Conservation (phyloP, 1,139 yeast genomes). For the Blastobotrys malaysiensis region DNA sequence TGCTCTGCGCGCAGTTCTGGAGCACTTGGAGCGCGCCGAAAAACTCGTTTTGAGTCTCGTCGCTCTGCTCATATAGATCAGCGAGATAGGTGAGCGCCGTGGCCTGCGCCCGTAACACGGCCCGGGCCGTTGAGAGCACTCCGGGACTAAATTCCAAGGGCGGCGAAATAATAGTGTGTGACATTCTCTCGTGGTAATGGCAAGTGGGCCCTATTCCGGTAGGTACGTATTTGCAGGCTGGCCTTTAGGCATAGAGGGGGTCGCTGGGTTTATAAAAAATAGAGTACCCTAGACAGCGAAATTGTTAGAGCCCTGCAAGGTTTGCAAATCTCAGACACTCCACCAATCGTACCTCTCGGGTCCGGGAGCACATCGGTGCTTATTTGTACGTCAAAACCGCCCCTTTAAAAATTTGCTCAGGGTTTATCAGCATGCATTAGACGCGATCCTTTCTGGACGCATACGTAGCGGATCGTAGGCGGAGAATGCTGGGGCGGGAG, state of each 20-base stretch:
- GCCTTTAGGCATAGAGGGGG: background rate
- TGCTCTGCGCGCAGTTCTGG: constrained; percentile 43
- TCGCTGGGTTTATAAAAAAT: background rate
- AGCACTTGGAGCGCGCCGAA: constrained; percentile 47
- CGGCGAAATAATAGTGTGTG: constrained; percentile 4
- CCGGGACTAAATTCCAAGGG: constrained; percentile 21
- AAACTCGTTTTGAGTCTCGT: constrained; percentile 47
- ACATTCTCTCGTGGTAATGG: background rate
- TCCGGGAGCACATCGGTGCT: background rate
- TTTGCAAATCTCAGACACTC: background rate
- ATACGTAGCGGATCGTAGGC: too few species aligned
- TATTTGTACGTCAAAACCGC: too few species aligned
- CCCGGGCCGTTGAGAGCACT: constrained; percentile 27
- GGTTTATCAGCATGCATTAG: too few species aligned
- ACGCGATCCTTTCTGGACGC: too few species aligned
- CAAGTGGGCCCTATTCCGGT: background rate
- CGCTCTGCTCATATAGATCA: constrained; percentile 38
- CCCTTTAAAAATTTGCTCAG: too few species aligned
- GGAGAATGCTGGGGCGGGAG: too few species aligned
- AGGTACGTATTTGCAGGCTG: too few species aligned
- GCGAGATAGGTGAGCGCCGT: constrained; percentile 41
- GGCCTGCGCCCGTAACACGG: constrained; percentile 44
- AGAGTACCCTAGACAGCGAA: background rate
- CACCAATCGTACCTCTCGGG: background rate
- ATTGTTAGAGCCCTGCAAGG: background rate